Conservation (phyloP, 1,284 basidiomycete genomes). For the Ustilago tritici region DNA sequence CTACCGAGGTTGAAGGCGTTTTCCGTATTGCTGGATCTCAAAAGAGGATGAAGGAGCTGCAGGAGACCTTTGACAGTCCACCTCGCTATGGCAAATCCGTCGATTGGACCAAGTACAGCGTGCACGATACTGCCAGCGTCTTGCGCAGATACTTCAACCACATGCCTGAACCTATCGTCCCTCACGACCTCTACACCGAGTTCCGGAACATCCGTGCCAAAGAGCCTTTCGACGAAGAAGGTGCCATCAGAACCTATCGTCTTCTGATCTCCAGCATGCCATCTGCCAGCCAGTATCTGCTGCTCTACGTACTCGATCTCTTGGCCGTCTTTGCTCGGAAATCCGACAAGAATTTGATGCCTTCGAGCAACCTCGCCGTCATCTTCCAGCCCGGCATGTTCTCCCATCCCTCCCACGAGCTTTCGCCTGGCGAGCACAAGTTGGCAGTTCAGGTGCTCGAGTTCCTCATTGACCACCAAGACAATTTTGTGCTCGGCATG, state of each 20-base stretch:
- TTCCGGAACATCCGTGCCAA: slow-evolving; percentile 80
- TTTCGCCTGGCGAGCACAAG: slow-evolving; percentile 77
- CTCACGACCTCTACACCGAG: slow-evolving; percentile 84
- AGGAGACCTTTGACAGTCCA: slow-evolving; percentile 87
- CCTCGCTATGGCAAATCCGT: slow-evolving; percentile 92
- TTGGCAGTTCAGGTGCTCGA: slow-evolving; percentile 90
- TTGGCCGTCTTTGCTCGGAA: slow-evolving; percentile 93
- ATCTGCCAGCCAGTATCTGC: slow-evolving; percentile 88
- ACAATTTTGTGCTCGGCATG: slow-evolving; percentile 66
- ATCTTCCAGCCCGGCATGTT: slow-evolving; percentile 73
- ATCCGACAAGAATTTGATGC: slow-evolving; percentile 94
- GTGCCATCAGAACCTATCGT: slow-evolving; percentile 75
- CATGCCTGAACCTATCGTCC: slow-evolving; percentile 95
- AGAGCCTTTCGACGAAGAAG: slow-evolving; percentile 52
- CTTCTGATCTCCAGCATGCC: slow-evolving; percentile 86
- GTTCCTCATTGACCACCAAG: slow-evolving; percentile 81
- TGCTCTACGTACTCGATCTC: slow-evolving; percentile 95
- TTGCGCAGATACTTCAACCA: slow-evolving; percentile 94
- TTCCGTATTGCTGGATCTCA: slow-evolving; percentile 83
- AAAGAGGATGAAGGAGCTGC: slow-evolving; percentile 94
- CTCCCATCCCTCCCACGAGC: slow-evolving; percentile 81
- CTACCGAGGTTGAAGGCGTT: slow-evolving; percentile 92
- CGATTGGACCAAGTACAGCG: slow-evolving; percentile 90
- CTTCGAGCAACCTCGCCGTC: slow-evolving; percentile 76
- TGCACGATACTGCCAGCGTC: slow-evolving; percentile 96